phyloP scores from a whole-genome alignment of 202 grass and related monocot genomes.

The Panicum virgatum region DNA sequence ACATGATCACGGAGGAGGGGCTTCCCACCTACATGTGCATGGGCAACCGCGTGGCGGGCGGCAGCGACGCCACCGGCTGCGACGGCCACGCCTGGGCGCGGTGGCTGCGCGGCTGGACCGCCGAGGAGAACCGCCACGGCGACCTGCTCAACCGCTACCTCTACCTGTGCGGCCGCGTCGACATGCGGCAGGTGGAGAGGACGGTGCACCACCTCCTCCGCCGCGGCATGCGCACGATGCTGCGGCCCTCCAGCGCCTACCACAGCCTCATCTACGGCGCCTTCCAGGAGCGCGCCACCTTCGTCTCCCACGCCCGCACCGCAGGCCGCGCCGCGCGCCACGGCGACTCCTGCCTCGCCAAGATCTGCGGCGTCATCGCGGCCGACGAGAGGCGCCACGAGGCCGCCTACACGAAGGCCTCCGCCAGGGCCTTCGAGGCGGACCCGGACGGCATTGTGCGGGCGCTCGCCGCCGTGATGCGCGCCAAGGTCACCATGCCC shows the following conservation, averaged over 20 bases:
- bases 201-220: slow-evolving; percentile 71
- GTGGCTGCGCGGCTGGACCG: slow-evolving; percentile 60
- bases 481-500: slow-evolving; percentile 13
- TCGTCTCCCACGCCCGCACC: neutral
- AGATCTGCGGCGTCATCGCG: slow-evolving; percentile 55
- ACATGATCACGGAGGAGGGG: slow-evolving; percentile 1
- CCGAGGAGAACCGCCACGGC: slow-evolving; percentile 71
- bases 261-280: slow-evolving; percentile 12
- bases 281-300: slow-evolving; percentile 20
- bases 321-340: neutral
- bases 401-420: slow-evolving; percentile 26
- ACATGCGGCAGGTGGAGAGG: slow-evolving; percentile 65
- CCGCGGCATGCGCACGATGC: slow-evolving; percentile 45
- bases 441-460: neutral
- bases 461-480: slow-evolving; percentile 12
- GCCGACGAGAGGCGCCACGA: slow-evolving; percentile 78
- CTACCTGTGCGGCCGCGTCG: slow-evolving; percentile 65
- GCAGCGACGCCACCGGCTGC: slow-evolving; percentile 25
- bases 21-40: slow-evolving; percentile 5
- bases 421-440: neutral
- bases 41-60: neutral
- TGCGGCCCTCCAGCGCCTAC: neutral
- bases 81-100: slow-evolving; percentile 33
- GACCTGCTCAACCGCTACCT: slow-evolving; percentile 69
- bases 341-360: neutral